A percentile compares a stretch with the other conserved stretches of the same genome.
phyloP scores from a whole-genome alignment of 208 protist genomes.

The Trypanosoma rangeli region DNA sequence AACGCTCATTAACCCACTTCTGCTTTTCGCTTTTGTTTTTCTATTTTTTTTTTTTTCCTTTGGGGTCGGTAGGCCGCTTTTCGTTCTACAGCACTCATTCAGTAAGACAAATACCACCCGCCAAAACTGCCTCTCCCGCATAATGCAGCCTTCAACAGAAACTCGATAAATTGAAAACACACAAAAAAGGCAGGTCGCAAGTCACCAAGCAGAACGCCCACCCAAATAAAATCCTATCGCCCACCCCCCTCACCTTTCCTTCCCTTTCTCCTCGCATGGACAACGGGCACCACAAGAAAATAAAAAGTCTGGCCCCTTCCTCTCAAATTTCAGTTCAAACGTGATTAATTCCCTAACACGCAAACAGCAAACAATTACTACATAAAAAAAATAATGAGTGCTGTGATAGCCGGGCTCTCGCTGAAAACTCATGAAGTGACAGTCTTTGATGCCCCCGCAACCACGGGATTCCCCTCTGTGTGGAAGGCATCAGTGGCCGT shows the following conservation, averaged over 20 bases:
- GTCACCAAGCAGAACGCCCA: background rate
- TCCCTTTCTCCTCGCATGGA: background rate
- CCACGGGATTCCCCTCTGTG: too few relatives aligned
- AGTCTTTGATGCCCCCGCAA: too few relatives aligned
- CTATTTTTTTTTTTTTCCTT: background rate
- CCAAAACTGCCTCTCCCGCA: too few relatives aligned
- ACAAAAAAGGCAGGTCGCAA: background rate
- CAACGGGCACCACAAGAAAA: background rate
- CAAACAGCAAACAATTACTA: background rate
- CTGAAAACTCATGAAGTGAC: too few relatives aligned
- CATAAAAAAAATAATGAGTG: slow-evolving; percentile 12
- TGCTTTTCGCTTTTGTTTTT: background rate
- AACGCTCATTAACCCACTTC: background rate
- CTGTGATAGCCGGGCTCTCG: background rate
- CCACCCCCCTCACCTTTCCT: background rate
- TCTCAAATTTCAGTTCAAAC: background rate
- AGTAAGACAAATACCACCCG: background rate
- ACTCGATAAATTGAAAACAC: background rate
- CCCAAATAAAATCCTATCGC: background rate
- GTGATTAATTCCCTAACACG: background rate
- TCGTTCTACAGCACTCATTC: background rate
- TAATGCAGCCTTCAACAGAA: background rate
- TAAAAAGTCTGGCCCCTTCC: too few relatives aligned
- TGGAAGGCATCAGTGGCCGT: too few relatives aligned
- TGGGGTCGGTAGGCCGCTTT: background rate